phyloP scores from a whole-genome alignment of 371 early-diverging fungal genomes.

The Mortierella sp. region DNA sequence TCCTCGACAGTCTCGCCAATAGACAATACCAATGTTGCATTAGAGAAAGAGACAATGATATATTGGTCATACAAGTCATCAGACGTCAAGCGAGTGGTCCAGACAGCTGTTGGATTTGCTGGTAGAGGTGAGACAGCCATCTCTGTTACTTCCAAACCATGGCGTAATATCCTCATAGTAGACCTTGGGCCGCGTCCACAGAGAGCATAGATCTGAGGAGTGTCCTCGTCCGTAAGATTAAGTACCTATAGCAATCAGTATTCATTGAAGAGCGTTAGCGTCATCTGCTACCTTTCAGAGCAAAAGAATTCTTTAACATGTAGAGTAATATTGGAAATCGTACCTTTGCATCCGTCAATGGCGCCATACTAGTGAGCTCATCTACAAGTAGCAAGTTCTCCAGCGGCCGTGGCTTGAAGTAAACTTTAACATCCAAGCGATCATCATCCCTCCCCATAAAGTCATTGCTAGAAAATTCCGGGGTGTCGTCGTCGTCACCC shows the following conservation, averaged over 20 bases:
- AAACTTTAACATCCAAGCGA: conserved; percentile 67
- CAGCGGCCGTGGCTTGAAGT: conserved; percentile 86
- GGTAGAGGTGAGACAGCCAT: conserved; percentile 94
- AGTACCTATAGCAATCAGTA: conserved; percentile 66
- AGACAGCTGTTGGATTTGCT: conserved; percentile 94
- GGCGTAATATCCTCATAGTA: conserved; percentile 89
- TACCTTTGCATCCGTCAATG: conserved; percentile 78
- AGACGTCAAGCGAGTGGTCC: conserved; percentile 86
- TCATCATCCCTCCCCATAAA: conserved; percentile 71
- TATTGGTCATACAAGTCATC: conserved; percentile 77
- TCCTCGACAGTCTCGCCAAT: conserved; percentile 97
- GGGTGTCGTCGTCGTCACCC: conserved; percentile 90
- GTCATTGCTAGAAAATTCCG: conserved; percentile 81
- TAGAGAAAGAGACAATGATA: conserved; percentile 94
- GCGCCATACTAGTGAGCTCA: conserved; percentile 88
- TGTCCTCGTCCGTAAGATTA: conserved; percentile 91
- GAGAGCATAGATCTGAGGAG: conserved; percentile 93
- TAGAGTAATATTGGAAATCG: too few relatives aligned
- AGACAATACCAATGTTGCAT: conserved; percentile 92
- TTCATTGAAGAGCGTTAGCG: not conserved
- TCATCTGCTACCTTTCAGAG: conserved; percentile 1
- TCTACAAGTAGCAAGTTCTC: conserved; percentile 90
- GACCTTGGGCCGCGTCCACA: conserved; percentile 89
- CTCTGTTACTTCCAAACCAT: conserved; percentile 93
- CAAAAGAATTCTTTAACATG: too few relatives aligned